These are phyloP conservation scores for Penicillium corylophilum DNA, from an alignment of 2,329 filamentous ascomycete genomes.

Conservation along the genomic window DNA sequence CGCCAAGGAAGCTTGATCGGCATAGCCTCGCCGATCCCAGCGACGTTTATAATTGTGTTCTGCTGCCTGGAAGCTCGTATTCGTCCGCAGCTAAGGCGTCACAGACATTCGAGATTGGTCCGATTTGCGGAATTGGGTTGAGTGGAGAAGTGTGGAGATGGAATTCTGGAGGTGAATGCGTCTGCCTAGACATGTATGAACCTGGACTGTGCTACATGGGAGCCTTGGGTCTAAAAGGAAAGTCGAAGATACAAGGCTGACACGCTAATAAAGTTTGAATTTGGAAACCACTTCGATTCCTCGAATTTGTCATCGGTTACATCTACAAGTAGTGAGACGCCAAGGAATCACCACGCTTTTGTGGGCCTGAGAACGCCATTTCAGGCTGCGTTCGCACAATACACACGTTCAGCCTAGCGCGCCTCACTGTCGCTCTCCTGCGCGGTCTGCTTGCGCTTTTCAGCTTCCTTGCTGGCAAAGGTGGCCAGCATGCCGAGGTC, in stretches of 20 bases:
- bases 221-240: neutral
- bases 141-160: neutral
- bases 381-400: neutral
- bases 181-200: neutral
- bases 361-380: neutral
- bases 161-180: neutral
- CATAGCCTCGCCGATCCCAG: constrained; percentile 1
- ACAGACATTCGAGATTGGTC: too few relatives aligned
- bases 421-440: constrained; percentile 17
- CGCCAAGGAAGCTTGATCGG: constrained; percentile 10
- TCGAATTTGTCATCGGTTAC: neutral
- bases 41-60: neutral
- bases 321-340: neutral
- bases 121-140: neutral
- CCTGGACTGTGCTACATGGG: neutral
- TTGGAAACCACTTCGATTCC: neutral
- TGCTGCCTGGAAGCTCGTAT: neutral
- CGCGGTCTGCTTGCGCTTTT: constrained; percentile 12
- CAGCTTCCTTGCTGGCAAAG: constrained; percentile 41
- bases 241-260: neutral
- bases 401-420: neutral
- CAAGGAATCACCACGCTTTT: neutral
- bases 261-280: neutral
- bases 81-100: neutral
- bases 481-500: constrained; percentile 58